A percentile compares a stretch with the other conserved stretches of the same genome.
phyloP scores from a whole-genome alignment of 257 asterid genomes.

The Cordia subcordata region DNA sequence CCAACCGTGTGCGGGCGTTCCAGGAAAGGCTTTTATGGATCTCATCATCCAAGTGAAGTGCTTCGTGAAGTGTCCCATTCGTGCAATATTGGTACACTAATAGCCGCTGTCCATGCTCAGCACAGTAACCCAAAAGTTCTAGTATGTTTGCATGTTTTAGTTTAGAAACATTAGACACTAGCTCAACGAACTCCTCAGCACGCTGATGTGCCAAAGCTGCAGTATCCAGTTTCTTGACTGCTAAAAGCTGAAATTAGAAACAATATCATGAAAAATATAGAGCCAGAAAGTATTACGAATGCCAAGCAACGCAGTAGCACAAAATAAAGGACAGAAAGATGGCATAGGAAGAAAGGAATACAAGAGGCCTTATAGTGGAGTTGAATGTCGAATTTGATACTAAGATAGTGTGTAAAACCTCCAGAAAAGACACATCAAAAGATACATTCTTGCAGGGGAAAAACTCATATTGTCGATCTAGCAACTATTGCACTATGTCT shows the following conservation, averaged over 20 bases:
- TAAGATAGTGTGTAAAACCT: too few species aligned
- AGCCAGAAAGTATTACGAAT: neutral
- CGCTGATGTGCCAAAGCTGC: slow-evolving; percentile 41
- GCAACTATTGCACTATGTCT: too few species aligned
- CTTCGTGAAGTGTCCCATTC: slow-evolving; percentile 77
- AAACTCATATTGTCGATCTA: too few species aligned
- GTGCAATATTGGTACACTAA: slow-evolving; percentile 66
- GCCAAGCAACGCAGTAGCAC: slow-evolving; percentile 1
- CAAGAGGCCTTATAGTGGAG: too few species aligned
- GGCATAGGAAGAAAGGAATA: too few species aligned
- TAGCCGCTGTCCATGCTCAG: slow-evolving; percentile 76
- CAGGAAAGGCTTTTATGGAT: slow-evolving; percentile 69
- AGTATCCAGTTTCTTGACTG: slow-evolving; percentile 73
- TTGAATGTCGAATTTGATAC: too few species aligned
- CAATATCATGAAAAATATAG: slow-evolving; percentile 5
- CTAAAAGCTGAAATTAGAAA: slow-evolving; percentile 49
- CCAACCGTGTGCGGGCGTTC: slow-evolving; percentile 72
- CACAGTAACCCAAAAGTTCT: slow-evolving; percentile 76
- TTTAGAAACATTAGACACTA: slow-evolving; percentile 55
- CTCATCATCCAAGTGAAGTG: slow-evolving; percentile 63
- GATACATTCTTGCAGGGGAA: too few species aligned
- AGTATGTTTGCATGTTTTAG: slow-evolving; percentile 60
- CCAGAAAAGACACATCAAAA: too few species aligned
- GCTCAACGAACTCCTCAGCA: slow-evolving; percentile 62
- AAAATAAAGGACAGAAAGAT: slow-evolving; percentile 2